Percentiles rank a stretch among this genome's conserved stretches.
These are phyloP conservation scores for Metschnikowia noctiluminum DNA, from an alignment of 805 yeast genomes.

Conservation along the genomic window DNA sequence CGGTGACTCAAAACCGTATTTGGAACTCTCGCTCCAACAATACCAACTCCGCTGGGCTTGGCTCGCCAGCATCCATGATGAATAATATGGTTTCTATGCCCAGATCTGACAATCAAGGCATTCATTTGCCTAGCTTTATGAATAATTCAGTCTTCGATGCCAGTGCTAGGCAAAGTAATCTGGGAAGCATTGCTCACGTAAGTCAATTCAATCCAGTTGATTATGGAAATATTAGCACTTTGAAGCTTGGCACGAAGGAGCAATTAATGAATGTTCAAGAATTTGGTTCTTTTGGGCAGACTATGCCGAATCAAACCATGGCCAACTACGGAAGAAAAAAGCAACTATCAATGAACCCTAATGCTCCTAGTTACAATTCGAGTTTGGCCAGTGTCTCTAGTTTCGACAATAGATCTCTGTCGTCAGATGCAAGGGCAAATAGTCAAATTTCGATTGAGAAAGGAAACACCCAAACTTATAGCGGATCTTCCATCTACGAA, in stretches of 20 bases:
- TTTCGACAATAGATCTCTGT: constrained; percentile 9
- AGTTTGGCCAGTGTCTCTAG: constrained; percentile 5
- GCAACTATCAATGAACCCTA: constrained; percentile 22
- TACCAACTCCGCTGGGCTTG: constrained; percentile 5
- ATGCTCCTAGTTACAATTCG: constrained; percentile 33
- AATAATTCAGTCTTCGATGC: constrained; percentile 8
- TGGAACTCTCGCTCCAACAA: constrained; percentile 9
- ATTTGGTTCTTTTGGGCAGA: constrained; percentile 5
- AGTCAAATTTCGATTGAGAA: constrained; percentile 2
- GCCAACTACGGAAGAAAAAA: constrained; percentile 10
- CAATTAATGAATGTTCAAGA: constrained; percentile 5
- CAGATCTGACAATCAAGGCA: constrained; percentile 11
- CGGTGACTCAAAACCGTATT: constrained; percentile 6
- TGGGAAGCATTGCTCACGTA: neutral
- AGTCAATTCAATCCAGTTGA: constrained; percentile 9
- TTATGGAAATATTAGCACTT: constrained; percentile 7
- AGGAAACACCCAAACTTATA: neutral
- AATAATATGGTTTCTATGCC: constrained; percentile 8
- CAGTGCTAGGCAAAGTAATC: constrained; percentile 4
- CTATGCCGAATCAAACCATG: constrained; percentile 4
- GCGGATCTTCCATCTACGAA: constrained; percentile 1
- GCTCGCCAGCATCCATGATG: constrained; percentile 5
- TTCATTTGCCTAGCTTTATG: constrained; percentile 20
- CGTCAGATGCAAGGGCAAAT: constrained; percentile 11
- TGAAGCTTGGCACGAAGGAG: constrained; percentile 8